Evolutionary conservation across 768 basidiomycete species (phyloP).

Genomic region (Leccinellum luteum): DNA sequence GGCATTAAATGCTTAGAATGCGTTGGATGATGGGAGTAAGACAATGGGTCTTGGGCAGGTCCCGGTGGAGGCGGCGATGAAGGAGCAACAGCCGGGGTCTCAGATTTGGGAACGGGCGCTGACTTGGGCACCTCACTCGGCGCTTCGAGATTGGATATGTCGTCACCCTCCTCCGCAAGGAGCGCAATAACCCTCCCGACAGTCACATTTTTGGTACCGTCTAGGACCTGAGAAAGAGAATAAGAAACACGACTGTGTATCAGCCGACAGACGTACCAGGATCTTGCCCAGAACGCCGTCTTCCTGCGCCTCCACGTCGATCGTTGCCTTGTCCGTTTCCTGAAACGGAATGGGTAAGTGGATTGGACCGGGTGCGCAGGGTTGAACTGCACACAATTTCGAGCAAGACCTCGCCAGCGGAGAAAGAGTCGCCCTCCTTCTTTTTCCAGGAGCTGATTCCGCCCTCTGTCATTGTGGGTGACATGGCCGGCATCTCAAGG

Average conservation of each 20-base stretch:
- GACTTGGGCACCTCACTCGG: conserved; percentile 29
- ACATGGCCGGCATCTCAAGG: conserved; percentile 95
- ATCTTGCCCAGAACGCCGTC: conserved; percentile 95
- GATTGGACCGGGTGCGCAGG: background rate
- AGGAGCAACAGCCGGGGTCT: conserved; percentile 22
- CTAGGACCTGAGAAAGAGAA: conserved; percentile 47
- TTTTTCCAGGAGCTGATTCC: conserved; percentile 91
- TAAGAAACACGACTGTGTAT: background rate
- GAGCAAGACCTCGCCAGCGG: conserved; percentile 79
- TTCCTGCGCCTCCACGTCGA: conserved; percentile 98
- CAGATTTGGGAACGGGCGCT: conserved; percentile 14
- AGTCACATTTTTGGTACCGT: conserved; percentile 80
- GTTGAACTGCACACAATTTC: conserved; percentile 67
- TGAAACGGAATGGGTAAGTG: conserved; percentile 29
- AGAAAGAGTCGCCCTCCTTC: conserved; percentile 76
- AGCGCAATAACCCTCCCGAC: conserved; percentile 91
- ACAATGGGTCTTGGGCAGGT: conserved; percentile 24
- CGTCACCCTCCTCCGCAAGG: conserved; percentile 94
- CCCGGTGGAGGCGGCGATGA: conserved; percentile 19
- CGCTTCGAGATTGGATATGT: conserved; percentile 78
- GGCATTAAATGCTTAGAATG: conserved; percentile 82
- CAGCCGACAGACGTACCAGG: conserved; percentile 51
- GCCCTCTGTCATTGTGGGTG: conserved; percentile 95
- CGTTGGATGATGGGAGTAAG: conserved; percentile 38
- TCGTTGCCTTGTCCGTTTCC: conserved; percentile 95